A percentile compares a stretch with the other conserved stretches of the same genome.
Conservation (phyloP, 306 rosid genomes). For the Carpinus fangiana region DNA sequence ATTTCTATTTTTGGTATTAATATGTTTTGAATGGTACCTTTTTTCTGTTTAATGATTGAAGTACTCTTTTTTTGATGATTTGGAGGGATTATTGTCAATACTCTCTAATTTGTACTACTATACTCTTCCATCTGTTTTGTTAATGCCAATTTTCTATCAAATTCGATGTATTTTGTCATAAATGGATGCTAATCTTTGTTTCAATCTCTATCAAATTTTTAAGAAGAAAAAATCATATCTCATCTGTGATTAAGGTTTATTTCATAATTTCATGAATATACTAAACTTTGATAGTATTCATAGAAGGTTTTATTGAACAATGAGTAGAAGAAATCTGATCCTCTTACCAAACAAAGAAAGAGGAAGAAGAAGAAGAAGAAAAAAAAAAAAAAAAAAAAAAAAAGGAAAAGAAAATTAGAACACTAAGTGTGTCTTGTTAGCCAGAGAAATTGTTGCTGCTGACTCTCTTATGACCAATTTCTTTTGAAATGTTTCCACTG, state of each 20-base stretch:
- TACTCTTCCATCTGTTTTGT: not conserved
- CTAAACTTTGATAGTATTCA: not conserved
- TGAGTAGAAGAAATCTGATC: not conserved
- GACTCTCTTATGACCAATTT: not conserved
- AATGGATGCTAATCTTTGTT: not conserved
- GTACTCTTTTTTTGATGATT: not conserved
- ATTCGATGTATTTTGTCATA: not conserved
- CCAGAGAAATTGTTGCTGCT: not conserved
- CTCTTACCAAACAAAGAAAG: not conserved
- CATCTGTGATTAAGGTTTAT: not conserved
- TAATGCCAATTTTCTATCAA: not conserved
- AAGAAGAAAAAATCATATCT: not conserved
- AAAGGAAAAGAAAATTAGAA: not conserved
- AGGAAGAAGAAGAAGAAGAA: not conserved
- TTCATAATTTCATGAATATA: not conserved
- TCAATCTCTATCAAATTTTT: not conserved
- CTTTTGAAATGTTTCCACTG: not conserved
- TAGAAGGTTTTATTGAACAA: not conserved
- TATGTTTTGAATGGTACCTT: not conserved
- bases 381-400: not conserved
- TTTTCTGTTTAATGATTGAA: not conserved
- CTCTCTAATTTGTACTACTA: not conserved
- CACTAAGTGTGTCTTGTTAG: not conserved
- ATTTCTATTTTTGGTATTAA: not conserved
- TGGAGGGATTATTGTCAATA: not conserved